phyloP scores from a whole-genome alignment of 75 land plant genomes.

The Cryptomeria japonica region DNA sequence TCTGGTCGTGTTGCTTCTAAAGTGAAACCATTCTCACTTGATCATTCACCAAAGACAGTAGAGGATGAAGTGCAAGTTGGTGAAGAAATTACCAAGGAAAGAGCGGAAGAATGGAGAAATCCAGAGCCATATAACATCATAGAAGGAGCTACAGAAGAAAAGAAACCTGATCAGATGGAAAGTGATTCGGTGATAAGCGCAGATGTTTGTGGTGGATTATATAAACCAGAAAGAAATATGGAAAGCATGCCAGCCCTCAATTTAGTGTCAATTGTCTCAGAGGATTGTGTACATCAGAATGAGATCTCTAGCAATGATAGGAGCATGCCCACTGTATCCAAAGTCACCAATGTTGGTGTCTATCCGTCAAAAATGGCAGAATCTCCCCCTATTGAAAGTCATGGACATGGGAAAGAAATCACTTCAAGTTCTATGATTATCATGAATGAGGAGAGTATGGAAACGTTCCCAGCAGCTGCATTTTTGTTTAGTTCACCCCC shows the following conservation, averaged over 20 bases:
- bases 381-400: background rate
- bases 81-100: conserved; percentile 38
- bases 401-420: background rate
- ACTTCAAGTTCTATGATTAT: background rate
- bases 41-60: conserved; percentile 25
- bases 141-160: conserved; percentile 9
- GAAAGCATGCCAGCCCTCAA: background rate
- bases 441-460: background rate
- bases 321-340: background rate
- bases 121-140: conserved; percentile 19
- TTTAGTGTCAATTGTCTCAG: background rate
- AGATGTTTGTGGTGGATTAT: background rate
- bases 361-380: background rate
- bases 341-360: background rate
- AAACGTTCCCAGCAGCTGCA: background rate
- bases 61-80: conserved; percentile 30
- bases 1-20: conserved; percentile 40
- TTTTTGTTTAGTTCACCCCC: background rate
- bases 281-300: background rate
- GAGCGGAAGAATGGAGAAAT: conserved; percentile 44
- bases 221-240: background rate
- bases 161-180: background rate
- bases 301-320: background rate
- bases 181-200: background rate
- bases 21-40: conserved; percentile 25